Percentiles rank a stretch among this genome's conserved stretches.
phyloP scores from a whole-genome alignment of 2,329 filamentous ascomycete genomes.

The Cladosporium oxysporum region DNA sequence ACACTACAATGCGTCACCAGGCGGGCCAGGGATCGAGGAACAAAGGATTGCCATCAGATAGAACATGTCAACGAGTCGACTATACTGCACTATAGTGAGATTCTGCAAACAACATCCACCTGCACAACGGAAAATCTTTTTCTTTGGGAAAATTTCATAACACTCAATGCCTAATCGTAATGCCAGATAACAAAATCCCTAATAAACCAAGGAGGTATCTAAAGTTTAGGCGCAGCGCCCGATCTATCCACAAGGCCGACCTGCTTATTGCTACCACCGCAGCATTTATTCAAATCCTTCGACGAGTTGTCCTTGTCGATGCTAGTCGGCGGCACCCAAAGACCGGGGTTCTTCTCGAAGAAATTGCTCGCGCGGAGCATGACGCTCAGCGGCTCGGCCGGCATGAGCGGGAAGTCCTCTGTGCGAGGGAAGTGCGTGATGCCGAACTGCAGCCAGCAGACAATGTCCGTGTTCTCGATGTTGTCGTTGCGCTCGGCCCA shows the following conservation, averaged over 20 bases:
- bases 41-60: not conserved
- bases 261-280: not conserved
- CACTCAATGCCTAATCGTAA: not conserved
- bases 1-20: not conserved
- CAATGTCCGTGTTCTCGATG: slow-evolving; percentile 50
- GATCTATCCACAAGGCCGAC: not conserved
- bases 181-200: not conserved
- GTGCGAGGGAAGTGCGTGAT: slow-evolving; percentile 51
- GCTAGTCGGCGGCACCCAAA: slow-evolving; percentile 53
- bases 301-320: slow-evolving; percentile 13
- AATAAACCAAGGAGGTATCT: not conserved
- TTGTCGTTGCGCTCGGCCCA: slow-evolving; percentile 47
- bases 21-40: not conserved
- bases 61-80: not conserved
- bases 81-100: not conserved
- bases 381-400: slow-evolving; percentile 51
- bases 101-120: not conserved
- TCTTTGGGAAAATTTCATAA: not conserved
- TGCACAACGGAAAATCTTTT: not conserved
- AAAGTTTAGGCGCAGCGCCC: slow-evolving; percentile 11
- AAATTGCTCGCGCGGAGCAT: slow-evolving; percentile 55
- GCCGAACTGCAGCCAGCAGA: slow-evolving; percentile 54
- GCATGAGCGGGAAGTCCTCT: slow-evolving; percentile 56
- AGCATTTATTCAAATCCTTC: slow-evolving; percentile 18
- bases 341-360: slow-evolving; percentile 55